phyloP scores from a whole-genome alignment of 176 grass and related monocot genomes.

The Oryza coarctata region DNA sequence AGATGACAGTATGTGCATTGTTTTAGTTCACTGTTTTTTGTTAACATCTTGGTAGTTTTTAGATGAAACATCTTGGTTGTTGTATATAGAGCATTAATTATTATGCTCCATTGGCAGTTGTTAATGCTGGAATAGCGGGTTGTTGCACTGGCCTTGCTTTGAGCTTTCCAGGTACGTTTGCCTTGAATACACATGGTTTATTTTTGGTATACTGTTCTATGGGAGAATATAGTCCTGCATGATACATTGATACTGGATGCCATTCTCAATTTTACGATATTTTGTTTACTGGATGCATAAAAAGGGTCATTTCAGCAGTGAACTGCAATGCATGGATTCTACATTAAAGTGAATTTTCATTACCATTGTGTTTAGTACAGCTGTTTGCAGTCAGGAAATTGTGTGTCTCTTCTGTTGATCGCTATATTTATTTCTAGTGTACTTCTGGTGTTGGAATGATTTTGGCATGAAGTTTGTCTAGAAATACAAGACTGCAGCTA shows the following conservation, averaged over 20 bases:
- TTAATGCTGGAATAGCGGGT: slow-evolving; percentile 87
- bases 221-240: not conserved
- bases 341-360: not conserved
- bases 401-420: not conserved
- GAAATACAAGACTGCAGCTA: not conserved
- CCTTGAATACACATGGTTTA: not conserved
- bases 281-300: not conserved
- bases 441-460: not conserved
- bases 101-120: slow-evolving; percentile 50
- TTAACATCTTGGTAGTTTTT: not conserved
- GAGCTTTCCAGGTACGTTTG: slow-evolving; percentile 87
- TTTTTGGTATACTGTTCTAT: not conserved
- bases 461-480: not conserved
- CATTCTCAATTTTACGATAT: not conserved
- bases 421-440: not conserved
- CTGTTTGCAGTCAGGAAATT: not conserved
- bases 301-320: not conserved
- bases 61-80: not conserved
- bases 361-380: not conserved
- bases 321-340: not conserved
- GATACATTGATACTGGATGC: not conserved
- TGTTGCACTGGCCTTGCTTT: slow-evolving; percentile 91
- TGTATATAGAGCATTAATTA: slow-evolving; percentile 26
- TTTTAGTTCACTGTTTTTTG: not conserved
- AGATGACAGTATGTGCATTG: slow-evolving; percentile 74